A percentile compares a stretch with the other conserved stretches of the same genome.
These are phyloP conservation scores for Trebouxia gelatinosa DNA, from an alignment of 163 green algal genomes.

Conservation along the genomic window DNA sequence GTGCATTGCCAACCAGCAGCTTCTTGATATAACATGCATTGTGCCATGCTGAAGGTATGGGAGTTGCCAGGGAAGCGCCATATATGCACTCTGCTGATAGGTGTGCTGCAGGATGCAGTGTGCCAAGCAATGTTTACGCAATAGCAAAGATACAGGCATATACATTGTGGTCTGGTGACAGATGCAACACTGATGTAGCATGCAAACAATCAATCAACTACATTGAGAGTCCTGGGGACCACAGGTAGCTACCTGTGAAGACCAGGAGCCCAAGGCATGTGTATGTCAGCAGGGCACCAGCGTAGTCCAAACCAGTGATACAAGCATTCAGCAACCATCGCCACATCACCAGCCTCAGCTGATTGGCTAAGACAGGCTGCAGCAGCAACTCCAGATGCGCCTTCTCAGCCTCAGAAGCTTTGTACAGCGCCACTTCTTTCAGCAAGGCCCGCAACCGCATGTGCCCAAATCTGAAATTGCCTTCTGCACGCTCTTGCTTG, in stretches of 20 bases:
- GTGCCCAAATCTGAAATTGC: conserved; percentile 34
- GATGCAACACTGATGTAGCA: no score
- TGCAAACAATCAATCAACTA: no score
- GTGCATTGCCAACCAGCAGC: no score
- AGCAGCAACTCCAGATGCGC: conserved; percentile 13
- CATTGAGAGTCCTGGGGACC: no score
- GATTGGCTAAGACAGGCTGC: conserved; percentile 7
- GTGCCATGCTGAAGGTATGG: no score
- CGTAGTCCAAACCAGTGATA: conserved; percentile 52
- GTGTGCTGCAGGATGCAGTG: no score
- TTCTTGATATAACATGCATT: no score
- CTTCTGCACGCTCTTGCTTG: conserved; percentile 33
- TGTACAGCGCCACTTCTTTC: conserved; percentile 10
- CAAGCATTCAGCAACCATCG: conserved; percentile 29
- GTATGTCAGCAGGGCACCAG: conserved; percentile 59
- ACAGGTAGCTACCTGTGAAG: conserved; percentile 40
- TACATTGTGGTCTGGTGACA: no score
- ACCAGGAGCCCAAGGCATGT: conserved; percentile 44
- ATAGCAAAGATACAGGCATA: no score
- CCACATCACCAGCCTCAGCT: conserved; percentile 36
- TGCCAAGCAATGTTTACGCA: no score
- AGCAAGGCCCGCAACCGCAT: conserved; percentile 12
- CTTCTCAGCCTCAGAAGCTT: conserved; percentile 11
- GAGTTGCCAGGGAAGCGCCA: no score
- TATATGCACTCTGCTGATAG: no score